Percentiles rank a stretch among this genome's conserved stretches.
These are phyloP conservation scores for Talaromyces islandicus DNA, from an alignment of 2,329 filamentous ascomycete species.

Conservation along the genomic window DNA sequence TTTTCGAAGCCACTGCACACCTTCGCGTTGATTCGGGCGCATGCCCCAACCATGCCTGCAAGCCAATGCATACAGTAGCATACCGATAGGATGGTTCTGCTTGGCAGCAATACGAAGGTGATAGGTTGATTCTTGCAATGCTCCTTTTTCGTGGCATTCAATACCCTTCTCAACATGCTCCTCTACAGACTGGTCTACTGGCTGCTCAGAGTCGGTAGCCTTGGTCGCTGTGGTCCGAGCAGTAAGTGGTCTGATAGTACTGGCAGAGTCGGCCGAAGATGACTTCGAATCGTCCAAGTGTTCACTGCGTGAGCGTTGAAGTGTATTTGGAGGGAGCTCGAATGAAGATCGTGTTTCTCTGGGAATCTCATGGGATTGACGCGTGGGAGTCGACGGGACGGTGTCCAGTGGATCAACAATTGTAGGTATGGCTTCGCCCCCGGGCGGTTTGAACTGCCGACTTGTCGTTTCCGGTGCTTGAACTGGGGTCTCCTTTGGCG, in stretches of 20 bases:
- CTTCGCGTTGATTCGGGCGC: slow-evolving; percentile 83
- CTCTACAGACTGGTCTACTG: slow-evolving; percentile 50
- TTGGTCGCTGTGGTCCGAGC: slow-evolving; percentile 21
- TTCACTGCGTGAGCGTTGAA: slow-evolving; percentile 12
- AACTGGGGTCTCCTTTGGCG: background rate
- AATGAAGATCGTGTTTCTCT: background rate
- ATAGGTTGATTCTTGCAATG: slow-evolving; percentile 89
- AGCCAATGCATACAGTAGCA: slow-evolving; percentile 91
- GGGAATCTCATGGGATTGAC: slow-evolving; percentile 8
- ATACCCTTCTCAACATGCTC: slow-evolving; percentile 89
- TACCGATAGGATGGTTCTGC: slow-evolving; percentile 81
- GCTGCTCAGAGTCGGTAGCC: slow-evolving; percentile 17
- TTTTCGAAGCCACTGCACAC: slow-evolving; percentile 84
- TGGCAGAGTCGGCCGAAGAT: slow-evolving; percentile 57
- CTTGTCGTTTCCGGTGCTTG: background rate
- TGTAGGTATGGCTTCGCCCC: slow-evolving; percentile 3
- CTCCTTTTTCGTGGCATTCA: slow-evolving; percentile 78
- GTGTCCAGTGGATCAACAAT: slow-evolving; percentile 9
- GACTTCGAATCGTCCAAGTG: slow-evolving; percentile 41
- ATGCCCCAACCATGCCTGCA: slow-evolving; percentile 98
- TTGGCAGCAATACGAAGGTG: slow-evolving; percentile 85
- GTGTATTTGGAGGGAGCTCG: slow-evolving; percentile 11
- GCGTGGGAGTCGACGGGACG: background rate
- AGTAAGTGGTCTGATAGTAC: slow-evolving; percentile 48
- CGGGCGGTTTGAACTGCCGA: background rate